These are phyloP conservation scores for Chlamydomonas eustigma DNA, from an alignment of 139 green algal species.

Conservation along the genomic window DNA sequence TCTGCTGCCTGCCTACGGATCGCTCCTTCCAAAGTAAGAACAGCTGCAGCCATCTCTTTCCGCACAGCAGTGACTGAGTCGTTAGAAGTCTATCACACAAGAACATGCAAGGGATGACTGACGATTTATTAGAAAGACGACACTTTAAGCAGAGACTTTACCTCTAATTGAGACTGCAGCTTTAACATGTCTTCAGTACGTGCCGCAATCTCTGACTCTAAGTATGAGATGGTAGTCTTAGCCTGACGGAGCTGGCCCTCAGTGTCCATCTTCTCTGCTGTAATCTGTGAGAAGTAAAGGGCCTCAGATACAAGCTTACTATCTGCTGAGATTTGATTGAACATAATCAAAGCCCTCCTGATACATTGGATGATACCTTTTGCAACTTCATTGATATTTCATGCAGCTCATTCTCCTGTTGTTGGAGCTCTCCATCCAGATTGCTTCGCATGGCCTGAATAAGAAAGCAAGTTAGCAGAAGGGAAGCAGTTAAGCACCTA, in stretches of 20 bases:
- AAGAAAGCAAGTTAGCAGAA: not conserved
- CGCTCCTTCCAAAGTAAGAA: not conserved
- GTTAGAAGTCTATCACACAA: not conserved
- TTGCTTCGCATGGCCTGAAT: not conserved
- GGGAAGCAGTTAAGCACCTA: no score
- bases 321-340: no score
- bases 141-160: no score
- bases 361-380: conserved; percentile 1
- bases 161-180: no score
- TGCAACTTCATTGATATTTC: conserved; percentile 22
- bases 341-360: no score
- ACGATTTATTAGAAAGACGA: no score
- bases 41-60: not conserved
- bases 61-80: not conserved
- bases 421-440: conserved; percentile 20
- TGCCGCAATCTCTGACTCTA: not conserved
- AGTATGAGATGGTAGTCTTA: not conserved
- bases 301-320: no score
- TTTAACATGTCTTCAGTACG: no score
- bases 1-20: not conserved
- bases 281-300: not conserved
- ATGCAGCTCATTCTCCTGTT: not conserved
- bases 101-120: no score
- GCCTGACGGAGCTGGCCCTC: not conserved
- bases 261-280: not conserved